Percentiles rank a stretch among this genome's conserved stretches.
Evolutionary conservation across 306 rosid genomes (phyloP).

Genomic region (Dalbergia oliveri): DNA sequence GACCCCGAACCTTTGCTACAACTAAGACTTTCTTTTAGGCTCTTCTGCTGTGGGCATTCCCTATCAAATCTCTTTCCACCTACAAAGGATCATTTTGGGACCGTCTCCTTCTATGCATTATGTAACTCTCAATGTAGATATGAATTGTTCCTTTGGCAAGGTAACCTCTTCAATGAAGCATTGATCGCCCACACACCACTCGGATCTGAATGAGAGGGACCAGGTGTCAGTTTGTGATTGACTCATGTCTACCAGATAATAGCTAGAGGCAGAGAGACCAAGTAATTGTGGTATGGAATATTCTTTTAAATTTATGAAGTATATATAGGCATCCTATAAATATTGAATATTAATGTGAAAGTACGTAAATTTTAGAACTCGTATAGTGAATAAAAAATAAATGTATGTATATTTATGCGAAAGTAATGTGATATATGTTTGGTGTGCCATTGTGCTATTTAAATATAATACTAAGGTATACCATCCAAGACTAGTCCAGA

Average conservation of each 20-base stretch:
- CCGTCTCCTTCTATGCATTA: neutral
- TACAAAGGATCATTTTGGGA: slow-evolving; percentile 20
- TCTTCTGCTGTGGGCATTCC: slow-evolving; percentile 31
- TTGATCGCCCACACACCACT: slow-evolving; percentile 39
- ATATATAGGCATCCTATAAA: too few species aligned
- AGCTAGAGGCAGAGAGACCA: neutral
- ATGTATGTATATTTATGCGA: too few species aligned
- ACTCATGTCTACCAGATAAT: neutral
- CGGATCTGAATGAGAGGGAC: slow-evolving; percentile 10
- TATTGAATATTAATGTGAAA: too few species aligned
- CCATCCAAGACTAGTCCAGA: slow-evolving; percentile 33
- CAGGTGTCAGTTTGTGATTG: slow-evolving; percentile 19
- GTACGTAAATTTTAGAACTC: too few species aligned
- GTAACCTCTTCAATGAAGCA: slow-evolving; percentile 36
- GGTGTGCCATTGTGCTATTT: too few species aligned
- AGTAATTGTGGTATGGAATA: neutral
- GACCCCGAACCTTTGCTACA: neutral
- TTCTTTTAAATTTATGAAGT: too few species aligned
- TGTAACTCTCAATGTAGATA: neutral
- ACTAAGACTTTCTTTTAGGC: slow-evolving; percentile 43
- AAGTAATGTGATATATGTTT: too few species aligned
- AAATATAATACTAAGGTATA: neutral
- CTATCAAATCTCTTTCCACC: slow-evolving; percentile 36
- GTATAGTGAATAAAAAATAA: too few species aligned
- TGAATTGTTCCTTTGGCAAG: slow-evolving; percentile 18